These are phyloP conservation scores for Bombardia bombarda DNA, from an alignment of 495 filamentous ascomycete genomes.

Conservation along the genomic window DNA sequence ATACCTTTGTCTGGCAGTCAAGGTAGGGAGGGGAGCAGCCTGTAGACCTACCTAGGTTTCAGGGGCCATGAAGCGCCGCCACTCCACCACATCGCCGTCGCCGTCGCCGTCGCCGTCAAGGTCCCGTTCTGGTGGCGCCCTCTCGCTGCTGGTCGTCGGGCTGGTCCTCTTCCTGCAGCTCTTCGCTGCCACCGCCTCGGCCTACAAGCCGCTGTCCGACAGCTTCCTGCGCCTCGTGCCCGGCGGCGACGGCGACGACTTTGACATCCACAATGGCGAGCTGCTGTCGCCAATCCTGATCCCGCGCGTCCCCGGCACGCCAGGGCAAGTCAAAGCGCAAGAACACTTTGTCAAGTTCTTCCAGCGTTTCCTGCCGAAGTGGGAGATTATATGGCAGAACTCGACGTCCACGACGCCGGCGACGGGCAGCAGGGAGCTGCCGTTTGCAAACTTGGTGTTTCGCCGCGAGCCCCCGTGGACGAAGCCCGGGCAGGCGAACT, in stretches of 20 bases:
- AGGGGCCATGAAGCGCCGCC: neutral
- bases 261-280: constrained; percentile 58
- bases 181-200: constrained; percentile 16
- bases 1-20: too few species aligned
- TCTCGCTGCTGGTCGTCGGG: neutral
- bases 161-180: constrained; percentile 12
- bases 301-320: constrained; percentile 75
- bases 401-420: constrained; percentile 66
- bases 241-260: constrained; percentile 50
- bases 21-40: too few species aligned
- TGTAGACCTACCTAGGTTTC: too few species aligned
- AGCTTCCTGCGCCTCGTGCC: constrained; percentile 56
- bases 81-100: neutral
- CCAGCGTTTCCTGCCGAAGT: constrained; percentile 56
- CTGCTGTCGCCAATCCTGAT: constrained; percentile 74
- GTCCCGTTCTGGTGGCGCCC: too few species aligned
- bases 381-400: constrained; percentile 77
- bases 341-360: constrained; percentile 76
- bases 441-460: constrained; percentile 76
- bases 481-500: constrained; percentile 55
- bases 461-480: constrained; percentile 76
- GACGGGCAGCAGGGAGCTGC: constrained; percentile 54
- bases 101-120: too few species aligned
- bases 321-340: constrained; percentile 59
- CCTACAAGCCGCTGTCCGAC: constrained; percentile 71